phyloP scores from a whole-genome alignment of 2,329 filamentous ascomycete genomes.

The Calonectria ilicicola region DNA sequence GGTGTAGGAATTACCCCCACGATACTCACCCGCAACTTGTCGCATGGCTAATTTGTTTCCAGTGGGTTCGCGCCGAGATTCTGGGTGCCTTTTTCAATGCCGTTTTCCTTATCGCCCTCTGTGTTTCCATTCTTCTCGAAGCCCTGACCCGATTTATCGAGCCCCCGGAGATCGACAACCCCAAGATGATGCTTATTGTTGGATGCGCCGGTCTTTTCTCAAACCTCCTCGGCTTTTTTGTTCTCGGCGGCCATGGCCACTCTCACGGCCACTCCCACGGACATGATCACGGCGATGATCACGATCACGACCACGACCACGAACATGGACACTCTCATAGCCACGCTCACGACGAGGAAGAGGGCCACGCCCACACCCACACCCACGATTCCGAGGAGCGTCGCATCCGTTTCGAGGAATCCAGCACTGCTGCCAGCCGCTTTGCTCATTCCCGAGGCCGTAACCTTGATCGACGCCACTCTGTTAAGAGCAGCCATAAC shows the following conservation, averaged over 20 bases:
- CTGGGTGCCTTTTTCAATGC: constrained; percentile 96
- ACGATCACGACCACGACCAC: constrained; percentile 49
- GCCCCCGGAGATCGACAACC: constrained; percentile 87
- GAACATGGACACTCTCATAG: constrained; percentile 59
- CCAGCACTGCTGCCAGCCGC: constrained; percentile 44
- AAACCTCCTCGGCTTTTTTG: constrained; percentile 88
- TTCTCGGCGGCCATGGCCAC: constrained; percentile 95
- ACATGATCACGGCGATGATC: constrained; percentile 56
- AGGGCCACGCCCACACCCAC: constrained; percentile 57
- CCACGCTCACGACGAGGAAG: constrained; percentile 61
- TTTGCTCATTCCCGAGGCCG: constrained; percentile 53
- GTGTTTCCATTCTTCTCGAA: constrained; percentile 95
- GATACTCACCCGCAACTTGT: not conserved
- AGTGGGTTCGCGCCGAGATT: constrained; percentile 98
- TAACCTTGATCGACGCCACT: constrained; percentile 58
- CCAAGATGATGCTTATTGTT: constrained; percentile 88
- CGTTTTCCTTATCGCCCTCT: constrained; percentile 96
- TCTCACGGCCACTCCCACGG: constrained; percentile 74
- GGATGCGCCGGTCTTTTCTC: constrained; percentile 87
- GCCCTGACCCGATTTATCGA: constrained; percentile 93
- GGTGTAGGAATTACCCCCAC: constrained; percentile 70
- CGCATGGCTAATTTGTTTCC: constrained; percentile 38
- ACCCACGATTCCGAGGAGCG: constrained; percentile 52
- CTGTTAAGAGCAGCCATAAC: constrained; percentile 63
- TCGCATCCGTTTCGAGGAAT: constrained; percentile 40